Evolutionary conservation across 768 basidiomycete genomes (phyloP).

Genomic region (Tricholoma terreum): DNA sequence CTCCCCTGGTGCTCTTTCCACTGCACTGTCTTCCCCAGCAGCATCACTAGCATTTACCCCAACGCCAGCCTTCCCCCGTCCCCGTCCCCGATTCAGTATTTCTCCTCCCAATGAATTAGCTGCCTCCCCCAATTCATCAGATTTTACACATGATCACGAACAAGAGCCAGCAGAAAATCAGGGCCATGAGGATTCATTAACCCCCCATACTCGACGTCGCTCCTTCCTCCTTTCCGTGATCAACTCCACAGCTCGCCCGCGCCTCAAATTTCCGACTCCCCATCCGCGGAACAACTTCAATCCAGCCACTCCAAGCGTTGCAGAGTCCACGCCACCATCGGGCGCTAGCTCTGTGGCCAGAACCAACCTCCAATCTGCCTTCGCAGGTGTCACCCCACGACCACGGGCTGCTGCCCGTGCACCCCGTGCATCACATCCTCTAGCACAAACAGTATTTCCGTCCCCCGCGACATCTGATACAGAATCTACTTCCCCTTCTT

Average conservation of each 20-base stretch:
- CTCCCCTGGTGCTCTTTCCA: slow-evolving; percentile 36
- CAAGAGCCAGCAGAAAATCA: slow-evolving; percentile 19
- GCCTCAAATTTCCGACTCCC: slow-evolving; percentile 63
- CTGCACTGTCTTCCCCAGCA: slow-evolving; percentile 51
- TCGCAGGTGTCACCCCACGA: slow-evolving; percentile 64
- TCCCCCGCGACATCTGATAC: slow-evolving; percentile 38
- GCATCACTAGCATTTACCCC: slow-evolving; percentile 62
- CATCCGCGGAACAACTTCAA: slow-evolving; percentile 43
- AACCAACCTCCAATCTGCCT: slow-evolving; percentile 44
- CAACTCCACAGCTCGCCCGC: slow-evolving; percentile 76
- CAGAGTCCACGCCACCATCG: slow-evolving; percentile 33
- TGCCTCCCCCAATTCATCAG: slow-evolving; percentile 32
- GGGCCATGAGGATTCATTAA: slow-evolving; percentile 45
- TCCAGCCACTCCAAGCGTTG: slow-evolving; percentile 32
- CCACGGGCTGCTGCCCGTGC: slow-evolving; percentile 37
- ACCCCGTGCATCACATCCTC: slow-evolving; percentile 56
- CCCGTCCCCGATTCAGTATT: slow-evolving; percentile 59
- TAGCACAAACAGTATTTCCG: slow-evolving; percentile 50
- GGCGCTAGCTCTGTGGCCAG: slow-evolving; percentile 30
- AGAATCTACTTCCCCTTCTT: slow-evolving; percentile 27
- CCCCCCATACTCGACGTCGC: slow-evolving; percentile 69
- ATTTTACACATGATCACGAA: slow-evolving; percentile 17
- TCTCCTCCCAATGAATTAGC: slow-evolving; percentile 42
- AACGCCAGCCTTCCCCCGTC: slow-evolving; percentile 61
- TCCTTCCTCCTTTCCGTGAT: slow-evolving; percentile 85